Base-by-base conservation (phyloP, 352 stramenopile species). In the Phytophthora tubulina region DNA sequence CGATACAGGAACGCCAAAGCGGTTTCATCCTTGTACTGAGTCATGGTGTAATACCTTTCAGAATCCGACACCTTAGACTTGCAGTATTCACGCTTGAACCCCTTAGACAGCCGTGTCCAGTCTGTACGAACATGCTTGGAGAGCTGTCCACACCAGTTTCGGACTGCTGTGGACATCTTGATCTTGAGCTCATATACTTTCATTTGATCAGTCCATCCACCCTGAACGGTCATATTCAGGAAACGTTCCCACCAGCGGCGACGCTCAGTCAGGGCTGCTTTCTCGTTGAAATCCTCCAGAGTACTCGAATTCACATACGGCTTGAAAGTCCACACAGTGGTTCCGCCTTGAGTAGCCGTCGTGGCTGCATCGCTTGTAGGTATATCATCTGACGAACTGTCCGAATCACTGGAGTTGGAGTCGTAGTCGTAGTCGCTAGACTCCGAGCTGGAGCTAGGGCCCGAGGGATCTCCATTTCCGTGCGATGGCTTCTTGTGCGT, bases 41-140 rank as follows among this genome's bases (percentile, higher is more conserved):
- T 6, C 30, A 54, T 39, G 0, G 48, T 54, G 11, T 38, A 54
- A 17, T 54, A 54, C 27, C 48, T 9, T 38, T 38, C 27, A 30
- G 10, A 21, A 7, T 38, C 48, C 7, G 48, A 56, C 6, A 38
- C 35, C 31, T 21, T 39, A 0, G 35, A 30, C 50, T 56, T 42
- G 30, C 33, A 42, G 32, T 56, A 56, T 27, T 56, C 42, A 30
- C 42, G 42, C 42, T 49, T 49, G 42, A 49, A 49, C 42, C 6
- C 42, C 11, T 30, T 31, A 15, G 42, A 49, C 6, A 49, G 15
- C 6, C 2, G 14, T 9, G 1, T 49, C 42, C 42, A 49, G 5
- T 56, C 32, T 9, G 5, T 2, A 4, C 35, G 50, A 5, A 56
- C 50, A 14, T 56, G 5, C 15, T 42, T 56, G 4, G 5, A 4